phyloP scores from a whole-genome alignment of 176 grass and related monocot species.

The Oryza meyeriana region DNA sequence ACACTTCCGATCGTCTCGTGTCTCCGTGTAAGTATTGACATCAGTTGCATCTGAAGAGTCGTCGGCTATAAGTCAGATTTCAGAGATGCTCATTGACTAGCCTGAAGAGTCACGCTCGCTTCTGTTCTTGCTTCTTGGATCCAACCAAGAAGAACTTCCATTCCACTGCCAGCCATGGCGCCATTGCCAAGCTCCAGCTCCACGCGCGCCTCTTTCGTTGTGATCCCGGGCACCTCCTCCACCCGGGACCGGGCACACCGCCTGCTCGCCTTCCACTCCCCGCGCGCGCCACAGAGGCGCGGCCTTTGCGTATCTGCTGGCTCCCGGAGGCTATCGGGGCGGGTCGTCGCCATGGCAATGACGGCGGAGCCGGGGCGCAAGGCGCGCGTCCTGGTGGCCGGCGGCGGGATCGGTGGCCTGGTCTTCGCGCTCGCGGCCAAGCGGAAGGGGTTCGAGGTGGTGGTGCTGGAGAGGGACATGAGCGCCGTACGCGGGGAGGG shows the following conservation, averaged over 20 bases:
- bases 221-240: neutral
- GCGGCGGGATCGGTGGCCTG: constrained; percentile 82
- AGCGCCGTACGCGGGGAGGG: constrained; percentile 86
- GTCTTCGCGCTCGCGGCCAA: constrained; percentile 66
- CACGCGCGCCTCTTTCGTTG: neutral
- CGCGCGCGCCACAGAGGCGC: neutral
- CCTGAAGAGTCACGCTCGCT: neutral
- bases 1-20: neutral
- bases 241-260: neutral
- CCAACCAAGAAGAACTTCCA: neutral
- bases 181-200: constrained; percentile 25
- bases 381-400: constrained; percentile 62
- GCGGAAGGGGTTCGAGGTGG: constrained; percentile 80
- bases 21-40: neutral
- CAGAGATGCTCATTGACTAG: neutral
- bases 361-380: neutral
- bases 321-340: neutral
- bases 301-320: neutral
- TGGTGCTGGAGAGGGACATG: constrained; percentile 81
- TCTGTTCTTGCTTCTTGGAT: neutral
- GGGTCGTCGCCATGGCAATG: constrained; percentile 18
- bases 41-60: neutral
- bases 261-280: neutral
- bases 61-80: neutral
- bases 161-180: neutral